Evolutionary conservation across 2,329 filamentous ascomycete genomes (phyloP).

Genomic region (Cylindrodendrum hubeiense): DNA sequence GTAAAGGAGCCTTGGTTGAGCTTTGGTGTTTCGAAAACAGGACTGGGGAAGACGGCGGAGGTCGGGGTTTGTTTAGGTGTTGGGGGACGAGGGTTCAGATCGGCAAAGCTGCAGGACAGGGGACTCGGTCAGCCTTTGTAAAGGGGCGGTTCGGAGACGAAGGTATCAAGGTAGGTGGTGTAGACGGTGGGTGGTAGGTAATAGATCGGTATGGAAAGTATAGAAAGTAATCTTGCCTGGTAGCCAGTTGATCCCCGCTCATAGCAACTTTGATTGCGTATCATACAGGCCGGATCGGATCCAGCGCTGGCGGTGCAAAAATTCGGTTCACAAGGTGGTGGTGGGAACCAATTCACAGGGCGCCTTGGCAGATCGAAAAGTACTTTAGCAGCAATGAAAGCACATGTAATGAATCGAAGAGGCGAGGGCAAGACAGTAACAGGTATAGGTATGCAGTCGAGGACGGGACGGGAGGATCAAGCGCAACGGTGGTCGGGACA

Average conservation of each 20-base stretch:
- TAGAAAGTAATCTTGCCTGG: constrained; percentile 59
- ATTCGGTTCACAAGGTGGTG: constrained; percentile 17
- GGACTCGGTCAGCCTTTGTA: constrained; percentile 51
- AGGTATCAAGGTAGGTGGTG: constrained; percentile 29
- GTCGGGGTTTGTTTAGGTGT: constrained; percentile 70
- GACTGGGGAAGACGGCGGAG: constrained; percentile 65
- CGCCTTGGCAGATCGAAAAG: constrained; percentile 16
- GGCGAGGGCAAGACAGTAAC: not conserved
- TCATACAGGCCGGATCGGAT: constrained; percentile 41
- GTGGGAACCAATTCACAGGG: constrained; percentile 19
- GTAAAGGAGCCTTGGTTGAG: constrained; percentile 60
- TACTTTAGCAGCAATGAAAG: constrained; percentile 30
- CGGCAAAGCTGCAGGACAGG: constrained; percentile 67
- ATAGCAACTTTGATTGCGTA: constrained; percentile 63
- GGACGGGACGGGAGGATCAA: constrained; percentile 20
- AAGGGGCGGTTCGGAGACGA: constrained; percentile 25
- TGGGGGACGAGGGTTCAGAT: constrained; percentile 71
- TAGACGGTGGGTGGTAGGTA: constrained; percentile 1
- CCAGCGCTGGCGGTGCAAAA: constrained; percentile 27
- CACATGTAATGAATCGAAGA: constrained; percentile 33
- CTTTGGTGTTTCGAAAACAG: constrained; percentile 69
- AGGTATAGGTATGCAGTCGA: constrained; percentile 6
- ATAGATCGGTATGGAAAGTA: constrained; percentile 4
- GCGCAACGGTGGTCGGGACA: constrained; percentile 28
- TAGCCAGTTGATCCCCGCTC: constrained; percentile 69